Evolutionary conservation across 768 basidiomycete genomes (phyloP), one percentile per base, ranked within the genome.

Genomic region (Tephrocybe sp.): DNA sequence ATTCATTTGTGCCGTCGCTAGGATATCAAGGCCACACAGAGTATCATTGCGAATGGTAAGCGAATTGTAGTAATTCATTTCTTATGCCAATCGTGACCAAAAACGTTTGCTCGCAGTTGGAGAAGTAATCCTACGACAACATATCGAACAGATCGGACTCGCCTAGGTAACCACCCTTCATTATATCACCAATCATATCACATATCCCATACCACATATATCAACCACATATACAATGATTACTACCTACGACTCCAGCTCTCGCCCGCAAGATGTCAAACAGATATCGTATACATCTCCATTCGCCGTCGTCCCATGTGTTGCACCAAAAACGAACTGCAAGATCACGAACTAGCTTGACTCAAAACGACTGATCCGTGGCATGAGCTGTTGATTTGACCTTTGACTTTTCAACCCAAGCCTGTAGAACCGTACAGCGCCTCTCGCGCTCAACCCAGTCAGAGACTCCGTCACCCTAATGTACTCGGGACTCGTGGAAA

Each of bases 1-100:
- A n/a, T n/a, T n/a, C n/a, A n/a, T n/a, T n/a, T n/a, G n/a, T n/a
- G n/a, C n/a, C n/a, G 25, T 54, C 48, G 48, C n/a, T 55, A 86
- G 84, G 84, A 87, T 56, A 77, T 84, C 49, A 75, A 78, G 56
- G 82, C 83, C 4, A 85, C 84, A 12, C 84, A 84, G 52, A 73
- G 69, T 23, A 83, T 87, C 45, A 83, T 87, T 50, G 70, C 78
- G 13, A 80, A 78, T 55, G 81, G 84, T 83, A 49, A 45, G 76
- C 65, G 42, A 27, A 42, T 49, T 33, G 33, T 23, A 18, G 3
- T 31, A 23, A 13, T 16, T 18, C 5, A 23, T 16, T 42, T 27
- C 47, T 44, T 1, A 22, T 22, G 10, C 22, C 27, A 22, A 23
- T n/a, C 13, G 5, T 19, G 29, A 36, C 25, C 27, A 36, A 37